Evolutionary conservation across 345 rosid genomes (phyloP).

Genomic region (Arabidopsis suecica): DNA sequence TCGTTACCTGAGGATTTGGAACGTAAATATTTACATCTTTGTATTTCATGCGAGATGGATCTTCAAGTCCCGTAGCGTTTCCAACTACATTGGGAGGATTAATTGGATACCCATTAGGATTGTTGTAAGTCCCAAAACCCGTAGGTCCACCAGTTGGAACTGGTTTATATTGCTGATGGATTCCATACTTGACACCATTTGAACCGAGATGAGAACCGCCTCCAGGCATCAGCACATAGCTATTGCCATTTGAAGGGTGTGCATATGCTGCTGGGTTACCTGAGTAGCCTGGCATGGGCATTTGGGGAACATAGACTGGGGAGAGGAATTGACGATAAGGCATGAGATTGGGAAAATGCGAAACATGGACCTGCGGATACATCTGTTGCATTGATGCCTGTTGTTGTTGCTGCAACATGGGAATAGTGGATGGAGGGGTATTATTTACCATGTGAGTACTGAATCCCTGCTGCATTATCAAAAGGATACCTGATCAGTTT

Average conservation of each 20-base stretch:
- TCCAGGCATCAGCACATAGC: slow-evolving; percentile 89
- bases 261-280: slow-evolving; percentile 72
- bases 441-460: slow-evolving; percentile 50
- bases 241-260: slow-evolving; percentile 85
- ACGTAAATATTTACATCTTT: slow-evolving; percentile 81
- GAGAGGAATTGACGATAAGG: slow-evolving; percentile 85
- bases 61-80: slow-evolving; percentile 76
- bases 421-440: slow-evolving; percentile 62
- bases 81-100: slow-evolving; percentile 79
- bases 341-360: slow-evolving; percentile 81
- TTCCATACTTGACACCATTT: slow-evolving; percentile 83
- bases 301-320: slow-evolving; percentile 83
- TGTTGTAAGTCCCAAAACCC: slow-evolving; percentile 33
- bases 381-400: slow-evolving; percentile 68
- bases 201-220: slow-evolving; percentile 74
- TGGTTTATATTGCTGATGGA: slow-evolving; percentile 78
- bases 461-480: slow-evolving; percentile 51
- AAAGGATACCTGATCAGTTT: slow-evolving; percentile 18
- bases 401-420: slow-evolving; percentile 78
- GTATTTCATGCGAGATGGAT: slow-evolving; percentile 83
- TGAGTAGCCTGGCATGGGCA: slow-evolving; percentile 92
- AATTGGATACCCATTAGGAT: slow-evolving; percentile 59
- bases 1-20: slow-evolving; percentile 84
- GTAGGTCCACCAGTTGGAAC: slow-evolving; percentile 65
- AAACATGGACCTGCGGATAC: slow-evolving; percentile 89